Percentiles rank a stretch among this genome's conserved stretches.
Conservation (phyloP, 1,284 basidiomycete species). For the Pterulicium gracile region DNA sequence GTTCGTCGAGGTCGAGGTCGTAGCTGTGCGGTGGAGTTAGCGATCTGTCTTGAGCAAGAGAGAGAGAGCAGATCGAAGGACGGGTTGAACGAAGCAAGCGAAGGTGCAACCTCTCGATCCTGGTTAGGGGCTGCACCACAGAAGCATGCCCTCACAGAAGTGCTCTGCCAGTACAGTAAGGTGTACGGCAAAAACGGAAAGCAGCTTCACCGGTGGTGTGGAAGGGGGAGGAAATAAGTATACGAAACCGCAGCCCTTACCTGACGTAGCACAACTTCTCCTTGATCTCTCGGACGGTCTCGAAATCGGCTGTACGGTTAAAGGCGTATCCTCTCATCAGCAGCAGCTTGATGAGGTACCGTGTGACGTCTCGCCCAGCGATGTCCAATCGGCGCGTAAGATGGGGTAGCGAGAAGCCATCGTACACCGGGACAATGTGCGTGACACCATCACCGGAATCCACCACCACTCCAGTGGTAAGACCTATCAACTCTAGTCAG, state of each 20-base stretch:
- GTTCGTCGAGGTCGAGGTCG: constrained; percentile 91
- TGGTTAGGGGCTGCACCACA: background rate
- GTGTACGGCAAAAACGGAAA: too few species aligned
- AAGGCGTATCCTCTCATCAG: constrained; percentile 99
- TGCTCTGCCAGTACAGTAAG: too few species aligned
- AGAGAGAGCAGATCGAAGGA: too few species aligned
- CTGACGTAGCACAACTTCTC: constrained; percentile 97
- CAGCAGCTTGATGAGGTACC: constrained; percentile 96
- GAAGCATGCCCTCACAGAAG: too few species aligned
- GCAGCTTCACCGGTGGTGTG: too few species aligned
- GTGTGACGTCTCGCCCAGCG: constrained; percentile 95
- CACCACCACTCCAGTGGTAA: constrained; percentile 96
- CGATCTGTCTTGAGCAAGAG: too few species aligned
- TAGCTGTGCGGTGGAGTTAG: too few species aligned
- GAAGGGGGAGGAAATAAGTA: too few species aligned
- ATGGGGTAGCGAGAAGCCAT: constrained; percentile 93
- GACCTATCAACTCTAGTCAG: constrained; percentile 43
- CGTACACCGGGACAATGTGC: constrained; percentile 97
- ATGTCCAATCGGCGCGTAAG: constrained; percentile 92
- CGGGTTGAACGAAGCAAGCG: background rate
- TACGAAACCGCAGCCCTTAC: constrained; percentile 38
- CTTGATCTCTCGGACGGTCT: constrained; percentile 97
- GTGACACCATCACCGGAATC: constrained; percentile 99
- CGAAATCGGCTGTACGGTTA: constrained; percentile 98
- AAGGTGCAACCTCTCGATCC: background rate